Evolutionary conservation across 2,329 filamentous ascomycete species (phyloP).

Genomic region (Alternaria postmessia): DNA sequence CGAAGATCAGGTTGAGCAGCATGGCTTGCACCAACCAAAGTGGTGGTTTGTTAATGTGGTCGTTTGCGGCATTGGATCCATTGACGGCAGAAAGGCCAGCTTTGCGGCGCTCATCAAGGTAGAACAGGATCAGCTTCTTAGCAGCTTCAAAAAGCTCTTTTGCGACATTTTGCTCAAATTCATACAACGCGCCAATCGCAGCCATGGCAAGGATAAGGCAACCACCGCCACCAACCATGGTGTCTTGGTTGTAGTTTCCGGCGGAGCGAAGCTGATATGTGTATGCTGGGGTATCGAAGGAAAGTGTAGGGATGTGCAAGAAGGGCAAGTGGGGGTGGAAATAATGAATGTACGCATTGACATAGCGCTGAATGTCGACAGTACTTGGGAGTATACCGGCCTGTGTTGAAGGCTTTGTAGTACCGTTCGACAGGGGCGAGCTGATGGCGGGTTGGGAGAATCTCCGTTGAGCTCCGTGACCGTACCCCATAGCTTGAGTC

Average conservation of each 20-base stretch:
- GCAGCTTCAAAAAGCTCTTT: slow-evolving; percentile 89
- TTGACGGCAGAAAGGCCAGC: slow-evolving; percentile 75
- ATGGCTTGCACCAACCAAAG: slow-evolving; percentile 97
- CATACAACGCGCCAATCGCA: slow-evolving; percentile 86
- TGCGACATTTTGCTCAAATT: slow-evolving; percentile 80
- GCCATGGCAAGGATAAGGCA: slow-evolving; percentile 89
- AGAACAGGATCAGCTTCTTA: slow-evolving; percentile 93
- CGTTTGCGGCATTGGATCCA: slow-evolving; percentile 60
- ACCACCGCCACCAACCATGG: slow-evolving; percentile 77
- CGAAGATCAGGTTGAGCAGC: slow-evolving; percentile 94
- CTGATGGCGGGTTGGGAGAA: slow-evolving; percentile 67
- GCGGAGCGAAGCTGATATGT: slow-evolving; percentile 67
- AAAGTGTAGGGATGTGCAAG: slow-evolving; percentile 87
- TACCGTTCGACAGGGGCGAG: slow-evolving; percentile 56
- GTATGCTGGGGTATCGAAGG: slow-evolving; percentile 81
- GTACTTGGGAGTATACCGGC: slow-evolving; percentile 76
- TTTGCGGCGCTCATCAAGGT: slow-evolving; percentile 89
- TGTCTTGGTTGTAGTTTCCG: slow-evolving; percentile 61
- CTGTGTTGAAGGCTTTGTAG: slow-evolving; percentile 51
- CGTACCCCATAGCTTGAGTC: slow-evolving; percentile 65
- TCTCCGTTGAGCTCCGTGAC: slow-evolving; percentile 59
- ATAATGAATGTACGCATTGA: slow-evolving; percentile 87
- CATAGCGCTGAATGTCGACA: slow-evolving; percentile 86
- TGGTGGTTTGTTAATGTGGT: slow-evolving; percentile 75
- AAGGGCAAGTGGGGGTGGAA: slow-evolving; percentile 97